Base-by-base conservation (phyloP, 2,329 filamentous ascomycete genomes). In the Trichoderma koningii region DNA sequence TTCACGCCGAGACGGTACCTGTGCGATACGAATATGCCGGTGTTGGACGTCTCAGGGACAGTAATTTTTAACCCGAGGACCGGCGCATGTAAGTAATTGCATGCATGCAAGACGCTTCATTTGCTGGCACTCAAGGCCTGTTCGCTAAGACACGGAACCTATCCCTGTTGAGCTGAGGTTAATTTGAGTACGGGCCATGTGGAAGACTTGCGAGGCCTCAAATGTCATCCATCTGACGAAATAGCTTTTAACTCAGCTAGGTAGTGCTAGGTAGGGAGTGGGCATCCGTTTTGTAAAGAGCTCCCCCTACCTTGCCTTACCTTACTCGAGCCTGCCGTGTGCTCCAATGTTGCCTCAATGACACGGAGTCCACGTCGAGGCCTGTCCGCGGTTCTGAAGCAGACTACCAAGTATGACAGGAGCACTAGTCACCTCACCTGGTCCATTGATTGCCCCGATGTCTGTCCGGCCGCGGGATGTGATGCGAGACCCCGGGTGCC, bases 391-490 rank as follows among this genome's bases (percentile, higher is more conserved):
- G 34, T 51, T 42, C 34, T 50, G 45, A 51, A 30, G 30, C 28
- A 19, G 45, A 60, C 56, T 60, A 41, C 56, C 30, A 42, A 51
- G 45, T 30, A 60, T 51, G 50, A 50, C 56, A 50, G 26, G 45
- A 50, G 56, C 56, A 12, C 56, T 60, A 60, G 21, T 41, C 21
- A 41, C 30, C 30, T 60, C 17, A 3, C 52, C 23, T 55, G 21
- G 52, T 38, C 34, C 21, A 28, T 23, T 41, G 5, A 30, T 51
- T 60, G 28, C 56, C 56, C 56, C 56, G 56, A 60, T 60, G 45
- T 26, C 44, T 50, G 57, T 15, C 57, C 57, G 34, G 23, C 34
- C 47, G 47, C 57, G 47, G 57, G 34, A 44, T 12, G 7, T 28
- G 57, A 44, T 17, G 17, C n/a, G 17, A 51, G 12, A n/a, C 30